Base-by-base conservation (phyloP, 148 eudicot species). In the Gaultheria prostrata region DNA sequence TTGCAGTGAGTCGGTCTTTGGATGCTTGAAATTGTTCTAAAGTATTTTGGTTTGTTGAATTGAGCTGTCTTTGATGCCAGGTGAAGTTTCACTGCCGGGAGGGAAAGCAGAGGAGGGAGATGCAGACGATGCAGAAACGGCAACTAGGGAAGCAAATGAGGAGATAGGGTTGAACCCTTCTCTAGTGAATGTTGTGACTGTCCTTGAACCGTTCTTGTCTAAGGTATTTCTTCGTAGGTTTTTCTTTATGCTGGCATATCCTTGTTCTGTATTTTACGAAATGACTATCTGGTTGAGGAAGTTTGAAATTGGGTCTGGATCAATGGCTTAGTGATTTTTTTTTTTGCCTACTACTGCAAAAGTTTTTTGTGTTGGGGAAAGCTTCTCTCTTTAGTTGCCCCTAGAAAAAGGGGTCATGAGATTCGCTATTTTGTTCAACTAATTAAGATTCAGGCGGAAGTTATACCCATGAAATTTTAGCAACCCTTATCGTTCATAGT, bases 131-230 rank as follows among this genome's bases (percentile, higher is more conserved):
- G 90, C 80, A 35, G 93, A 85, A 6, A 96, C 98, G 1, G 98
- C 98, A 8, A 88, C 88, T 74, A 89, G 98, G 84, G 98, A 96
- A 81, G 98, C 98, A 30, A 85, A 89, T 79, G 98, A 96, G 88
- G 98, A 96, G 86, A 96, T 96, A 78, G 98, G 98, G 49, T 92
- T 96, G 87, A 97, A 91, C 82, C 98, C 98, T 77, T 90, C 94
- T 21, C 87, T 93, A 43, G 98, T 96, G 63, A 88, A 92, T 81
- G 91, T 93, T 85, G 95, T 94, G 39, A 89, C 95, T 45, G 77
- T 87, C 80, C 98, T 96, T 85, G 95, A 96, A 86, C 98, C 98
- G 0, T 96, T 94, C 87, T 87, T 92, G 87, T 91, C 97, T 46
- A 96, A 93, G 98, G 98, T 96, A 87, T 63, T 63, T 33, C 30